Percentiles rank a stretch among this genome's conserved stretches.
These are phyloP conservation scores for Pseudotsuga menziesii DNA, from an alignment of 75 land plant species.

Conservation along the genomic window DNA sequence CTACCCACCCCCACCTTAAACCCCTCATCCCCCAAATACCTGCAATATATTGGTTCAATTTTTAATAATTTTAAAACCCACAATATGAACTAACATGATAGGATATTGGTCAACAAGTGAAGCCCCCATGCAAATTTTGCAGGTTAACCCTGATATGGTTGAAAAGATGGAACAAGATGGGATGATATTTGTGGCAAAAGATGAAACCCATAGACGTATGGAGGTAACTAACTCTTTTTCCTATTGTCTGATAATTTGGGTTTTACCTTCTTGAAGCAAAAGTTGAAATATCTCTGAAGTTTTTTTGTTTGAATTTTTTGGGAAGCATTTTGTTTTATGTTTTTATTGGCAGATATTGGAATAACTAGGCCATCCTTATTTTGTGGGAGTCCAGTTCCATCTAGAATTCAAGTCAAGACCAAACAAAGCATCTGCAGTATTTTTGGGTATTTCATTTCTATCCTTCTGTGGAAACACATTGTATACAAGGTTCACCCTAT, in stretches of 20 bases:
- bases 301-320: background rate
- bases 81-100: too few species aligned
- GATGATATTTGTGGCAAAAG: conserved; percentile 74
- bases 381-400: conserved; percentile 91
- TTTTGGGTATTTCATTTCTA: conserved; percentile 50
- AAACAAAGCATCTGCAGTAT: conserved; percentile 79
- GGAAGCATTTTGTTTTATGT: background rate
- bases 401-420: conserved; percentile 97
- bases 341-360: conserved; percentile 67
- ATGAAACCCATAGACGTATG: conserved; percentile 68
- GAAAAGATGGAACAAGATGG: conserved; percentile 60
- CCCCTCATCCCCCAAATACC: too few species aligned
- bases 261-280: background rate
- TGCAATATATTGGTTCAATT: too few species aligned
- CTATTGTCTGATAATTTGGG: background rate
- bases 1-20: too few species aligned
- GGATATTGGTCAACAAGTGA: too few species aligned
- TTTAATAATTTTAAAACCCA: too few species aligned
- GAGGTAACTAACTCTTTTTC: conserved; percentile 36
- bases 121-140: conserved; percentile 14
- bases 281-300: background rate
- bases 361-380: conserved; percentile 71
- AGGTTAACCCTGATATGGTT: conserved; percentile 91
- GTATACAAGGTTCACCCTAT: background rate
- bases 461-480: background rate